Base-by-base conservation (phyloP, 2,329 filamentous ascomycete species). In the Trichophyton equinum region DNA sequence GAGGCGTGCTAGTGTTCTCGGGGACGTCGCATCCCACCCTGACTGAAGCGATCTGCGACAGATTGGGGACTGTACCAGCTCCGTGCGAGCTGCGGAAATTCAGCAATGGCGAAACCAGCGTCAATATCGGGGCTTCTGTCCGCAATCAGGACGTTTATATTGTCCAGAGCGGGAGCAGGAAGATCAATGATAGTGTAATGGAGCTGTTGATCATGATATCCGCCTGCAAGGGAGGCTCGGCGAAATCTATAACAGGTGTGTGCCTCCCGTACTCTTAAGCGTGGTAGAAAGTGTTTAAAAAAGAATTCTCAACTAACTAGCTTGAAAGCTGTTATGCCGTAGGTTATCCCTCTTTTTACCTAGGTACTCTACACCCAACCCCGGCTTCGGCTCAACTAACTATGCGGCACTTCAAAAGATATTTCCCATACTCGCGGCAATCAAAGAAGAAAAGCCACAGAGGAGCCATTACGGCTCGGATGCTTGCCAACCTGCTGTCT, bases 81-180 rank as follows among this genome's bases (percentile, higher is more conserved):
- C 79, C 81, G 64, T 84, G 82, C 65, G 79, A 83, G 63, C 75
- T 87, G 65, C 79, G 81, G 65, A 86, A 86, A 71, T 87, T 87
- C 72, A 81, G 81, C 74, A 87, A 87, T 74, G 85, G 85, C 64
- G 85, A 87, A 76, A 87, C 84, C 55, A 84, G 82, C 61, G 85
- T 87, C 66, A 82, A 85, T 69, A 85, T 87, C 68, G 81, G 82
- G 42, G 75, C 74, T 58, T 87, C 85, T 27, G 91, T 99, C 66
- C 88, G 94, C 68, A 95, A 99, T 73, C 95, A 97, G 75, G 92
- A 99, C 82, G 92, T 99, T 69, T 99, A 97, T 75, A 92, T 99
- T 72, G 88, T 99, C 63, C 94, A 99, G 79, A 97, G 92, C 64
- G 94, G 94, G 66, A 96, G 94, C 77, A 82, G 85, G 72, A 90